Conservation (phyloP, 495 filamentous ascomycete genomes). For the Extremus antarcticus region DNA sequence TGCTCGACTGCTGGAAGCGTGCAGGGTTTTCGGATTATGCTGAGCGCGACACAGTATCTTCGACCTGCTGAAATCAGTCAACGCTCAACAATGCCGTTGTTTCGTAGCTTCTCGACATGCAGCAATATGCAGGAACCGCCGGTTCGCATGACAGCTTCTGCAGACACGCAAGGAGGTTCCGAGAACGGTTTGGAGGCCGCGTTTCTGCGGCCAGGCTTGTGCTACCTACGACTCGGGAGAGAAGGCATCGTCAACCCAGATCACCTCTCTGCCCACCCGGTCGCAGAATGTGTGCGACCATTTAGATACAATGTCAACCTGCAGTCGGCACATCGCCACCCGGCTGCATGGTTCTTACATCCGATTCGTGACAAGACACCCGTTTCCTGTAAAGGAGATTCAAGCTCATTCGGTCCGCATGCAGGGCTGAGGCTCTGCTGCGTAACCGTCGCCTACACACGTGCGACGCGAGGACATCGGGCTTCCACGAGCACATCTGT, state of each 20-base stretch:
- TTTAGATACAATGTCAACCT: too few relatives aligned
- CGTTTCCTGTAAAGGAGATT: not conserved
- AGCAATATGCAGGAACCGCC: not conserved
- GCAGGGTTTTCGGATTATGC: too few relatives aligned
- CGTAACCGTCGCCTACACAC: constrained; percentile 1
- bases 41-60: too few relatives aligned
- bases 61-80: not conserved
- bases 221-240: too few relatives aligned
- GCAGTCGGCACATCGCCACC: not conserved
- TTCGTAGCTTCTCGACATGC: too few relatives aligned
- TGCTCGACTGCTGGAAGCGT: too few relatives aligned
- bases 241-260: too few relatives aligned
- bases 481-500: constrained; percentile 4
- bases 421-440: not conserved
- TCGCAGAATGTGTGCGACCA: not conserved
- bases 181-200: not conserved
- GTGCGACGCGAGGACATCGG: not conserved
- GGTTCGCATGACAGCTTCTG: too few relatives aligned
- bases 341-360: not conserved
- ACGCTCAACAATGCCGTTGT: too few relatives aligned
- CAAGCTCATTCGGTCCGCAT: not conserved
- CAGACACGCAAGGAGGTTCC: too few relatives aligned
- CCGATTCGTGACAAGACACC: not conserved
- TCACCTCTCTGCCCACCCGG: not conserved
- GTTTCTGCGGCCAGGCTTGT: not conserved